These are phyloP conservation scores for Chamaecrista fasciculata DNA, from an alignment of 306 rosid species.

Conservation along the genomic window DNA sequence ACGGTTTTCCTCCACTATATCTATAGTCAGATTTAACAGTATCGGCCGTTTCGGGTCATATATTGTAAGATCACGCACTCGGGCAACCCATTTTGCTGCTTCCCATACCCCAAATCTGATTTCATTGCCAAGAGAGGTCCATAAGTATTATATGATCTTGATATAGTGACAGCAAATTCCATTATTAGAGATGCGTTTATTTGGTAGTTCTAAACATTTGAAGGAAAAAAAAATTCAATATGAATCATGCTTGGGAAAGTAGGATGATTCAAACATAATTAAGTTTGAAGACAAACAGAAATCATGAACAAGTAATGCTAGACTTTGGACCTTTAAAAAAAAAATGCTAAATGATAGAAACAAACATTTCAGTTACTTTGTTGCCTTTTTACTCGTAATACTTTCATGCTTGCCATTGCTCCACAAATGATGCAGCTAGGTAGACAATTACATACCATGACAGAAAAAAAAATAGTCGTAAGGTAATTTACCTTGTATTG, in stretches of 20 bases:
- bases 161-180: neutral
- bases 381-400: neutral
- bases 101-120: conserved; percentile 97
- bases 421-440: neutral
- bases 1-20: conserved; percentile 85
- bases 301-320: neutral
- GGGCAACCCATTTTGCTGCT: conserved; percentile 93
- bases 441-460: neutral
- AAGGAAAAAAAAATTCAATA: neutral
- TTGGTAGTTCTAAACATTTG: too few relatives aligned
- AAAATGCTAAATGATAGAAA: neutral
- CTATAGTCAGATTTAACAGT: conserved; percentile 70
- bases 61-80: conserved; percentile 65
- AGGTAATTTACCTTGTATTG: conserved; percentile 62
- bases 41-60: conserved; percentile 74
- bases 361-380: neutral
- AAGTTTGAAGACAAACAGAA: neutral
- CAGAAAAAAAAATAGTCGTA: conserved; percentile 7
- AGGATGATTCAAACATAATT: neutral
- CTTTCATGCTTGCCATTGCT: conserved; percentile 9
- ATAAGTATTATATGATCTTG: neutral
- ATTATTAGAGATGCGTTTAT: too few relatives aligned
- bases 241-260: neutral
- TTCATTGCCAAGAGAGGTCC: conserved; percentile 19
- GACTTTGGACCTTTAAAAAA: too few relatives aligned